Conservation (phyloP, 495 filamentous ascomycete genomes). For the Talaromyces trachyspermus region DNA sequence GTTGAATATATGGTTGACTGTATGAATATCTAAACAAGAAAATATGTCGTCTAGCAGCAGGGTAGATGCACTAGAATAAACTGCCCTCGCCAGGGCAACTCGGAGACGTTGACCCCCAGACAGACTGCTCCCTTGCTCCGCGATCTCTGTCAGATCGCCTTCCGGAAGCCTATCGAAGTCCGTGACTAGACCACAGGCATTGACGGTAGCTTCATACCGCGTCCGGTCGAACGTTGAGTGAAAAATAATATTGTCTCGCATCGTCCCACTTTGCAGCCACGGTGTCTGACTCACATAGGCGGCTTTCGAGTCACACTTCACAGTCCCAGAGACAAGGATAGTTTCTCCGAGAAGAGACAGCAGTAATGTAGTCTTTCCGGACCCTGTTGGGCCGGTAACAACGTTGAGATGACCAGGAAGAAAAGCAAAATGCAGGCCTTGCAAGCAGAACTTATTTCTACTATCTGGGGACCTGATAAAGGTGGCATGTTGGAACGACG, state of each 20-base stretch:
- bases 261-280: conserved; percentile 49
- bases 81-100: no score
- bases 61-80: no score
- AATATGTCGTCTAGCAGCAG: no score
- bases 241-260: conserved; percentile 53
- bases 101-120: no score
- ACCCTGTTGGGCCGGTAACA: conserved; percentile 41
- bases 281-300: conserved; percentile 44
- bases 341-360: conserved; percentile 65
- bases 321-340: conserved; percentile 49
- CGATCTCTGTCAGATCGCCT: conserved; percentile 71
- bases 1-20: no score
- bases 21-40: no score
- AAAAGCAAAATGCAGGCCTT: conserved; percentile 40
- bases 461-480: conserved; percentile 14
- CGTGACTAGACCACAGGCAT: conserved; percentile 60
- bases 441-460: conserved; percentile 29
- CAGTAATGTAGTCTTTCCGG: conserved; percentile 62
- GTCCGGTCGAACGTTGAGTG: conserved; percentile 37
- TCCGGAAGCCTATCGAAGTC: conserved; percentile 72
- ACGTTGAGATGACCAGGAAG: conserved; percentile 43
- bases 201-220: conserved; percentile 42
- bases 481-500: conserved; percentile 26
- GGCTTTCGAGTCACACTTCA: not conserved
- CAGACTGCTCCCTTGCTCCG: no score